These are phyloP conservation scores for Ceratocystis huliohia DNA, from an alignment of 2,329 filamentous ascomycete genomes.

Conservation along the genomic window DNA sequence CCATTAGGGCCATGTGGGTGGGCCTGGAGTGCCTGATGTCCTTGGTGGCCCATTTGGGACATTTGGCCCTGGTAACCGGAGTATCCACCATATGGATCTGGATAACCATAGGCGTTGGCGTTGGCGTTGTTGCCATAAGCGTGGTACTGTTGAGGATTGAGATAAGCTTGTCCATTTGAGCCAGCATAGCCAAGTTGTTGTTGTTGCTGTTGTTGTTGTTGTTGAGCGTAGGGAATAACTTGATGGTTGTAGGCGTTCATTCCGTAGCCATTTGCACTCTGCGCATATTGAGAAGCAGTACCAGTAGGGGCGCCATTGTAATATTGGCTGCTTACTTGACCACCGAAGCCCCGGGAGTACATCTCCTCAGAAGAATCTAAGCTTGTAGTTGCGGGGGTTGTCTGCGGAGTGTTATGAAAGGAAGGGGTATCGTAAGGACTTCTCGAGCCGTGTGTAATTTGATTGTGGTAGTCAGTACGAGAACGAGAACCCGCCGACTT, in stretches of 20 bases:
- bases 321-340: slow-evolving; percentile 22
- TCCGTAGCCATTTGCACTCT: slow-evolving; percentile 30
- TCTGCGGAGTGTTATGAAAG: slow-evolving; percentile 28
- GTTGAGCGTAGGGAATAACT: slow-evolving; percentile 36
- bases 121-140: slow-evolving; percentile 10
- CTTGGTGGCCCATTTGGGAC: slow-evolving; percentile 7
- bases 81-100: slow-evolving; percentile 5
- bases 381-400: slow-evolving; percentile 42
- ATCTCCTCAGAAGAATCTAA: slow-evolving; percentile 55
- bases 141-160: slow-evolving; percentile 5
- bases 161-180: neutral
- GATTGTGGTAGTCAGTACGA: neutral
- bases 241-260: slow-evolving; percentile 22
- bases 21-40: neutral
- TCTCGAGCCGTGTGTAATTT: slow-evolving; percentile 3
- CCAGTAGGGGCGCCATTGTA: slow-evolving; percentile 8
- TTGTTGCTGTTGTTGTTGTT: slow-evolving; percentile 11
- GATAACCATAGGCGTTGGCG: slow-evolving; percentile 23
- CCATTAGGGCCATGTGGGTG: slow-evolving; percentile 21
- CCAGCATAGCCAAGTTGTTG: slow-evolving; percentile 12
- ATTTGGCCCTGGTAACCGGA: slow-evolving; percentile 4
- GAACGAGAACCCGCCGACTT: slow-evolving; percentile 27
- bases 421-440: slow-evolving; percentile 15
- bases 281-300: slow-evolving; percentile 25
- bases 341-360: slow-evolving; percentile 29